Conservation (phyloP, 2,329 filamentous ascomycete genomes). For the Colletotrichum spinosum region DNA sequence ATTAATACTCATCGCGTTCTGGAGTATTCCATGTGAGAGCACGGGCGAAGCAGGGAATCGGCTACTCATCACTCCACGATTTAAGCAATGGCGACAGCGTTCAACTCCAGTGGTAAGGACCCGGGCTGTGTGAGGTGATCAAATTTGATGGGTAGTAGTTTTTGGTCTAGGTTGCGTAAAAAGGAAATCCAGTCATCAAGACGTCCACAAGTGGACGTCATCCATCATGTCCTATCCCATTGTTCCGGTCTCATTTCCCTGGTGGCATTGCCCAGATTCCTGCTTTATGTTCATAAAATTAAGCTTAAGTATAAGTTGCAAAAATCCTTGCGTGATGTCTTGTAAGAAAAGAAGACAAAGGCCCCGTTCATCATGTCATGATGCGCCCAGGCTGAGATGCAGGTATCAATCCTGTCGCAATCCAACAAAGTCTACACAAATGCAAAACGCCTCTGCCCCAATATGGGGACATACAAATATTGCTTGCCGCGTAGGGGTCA, state of each 20-base stretch:
- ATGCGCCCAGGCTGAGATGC: constrained; percentile 27
- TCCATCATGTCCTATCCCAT: constrained; percentile 19
- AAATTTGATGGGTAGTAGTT: not conserved
- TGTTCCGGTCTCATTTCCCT: not conserved
- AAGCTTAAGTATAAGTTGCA: constrained; percentile 21
- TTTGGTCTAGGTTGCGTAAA: constrained; percentile 13
- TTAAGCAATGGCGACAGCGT: too few relatives aligned
- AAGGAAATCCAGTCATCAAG: constrained; percentile 14
- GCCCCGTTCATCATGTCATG: constrained; percentile 20
- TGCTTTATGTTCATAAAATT: constrained; percentile 13
- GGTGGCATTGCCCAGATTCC: not conserved
- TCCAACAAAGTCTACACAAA: constrained; percentile 35
- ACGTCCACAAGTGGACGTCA: not conserved
- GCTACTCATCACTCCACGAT: too few relatives aligned
- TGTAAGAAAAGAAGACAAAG: constrained; percentile 11
- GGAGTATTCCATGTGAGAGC: too few relatives aligned
- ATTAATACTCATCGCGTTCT: too few relatives aligned
- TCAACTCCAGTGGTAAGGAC: too few relatives aligned
- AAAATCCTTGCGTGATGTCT: constrained; percentile 16
- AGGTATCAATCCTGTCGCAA: constrained; percentile 34
- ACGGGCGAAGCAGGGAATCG: too few relatives aligned
- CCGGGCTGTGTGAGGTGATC: too few relatives aligned
- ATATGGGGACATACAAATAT: constrained; percentile 26
- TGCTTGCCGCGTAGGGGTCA: constrained; percentile 22
- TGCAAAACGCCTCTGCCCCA: constrained; percentile 27